These are phyloP conservation scores for Aspergillus biplanus DNA, from an alignment of 495 filamentous ascomycete genomes.

Conservation along the genomic window DNA sequence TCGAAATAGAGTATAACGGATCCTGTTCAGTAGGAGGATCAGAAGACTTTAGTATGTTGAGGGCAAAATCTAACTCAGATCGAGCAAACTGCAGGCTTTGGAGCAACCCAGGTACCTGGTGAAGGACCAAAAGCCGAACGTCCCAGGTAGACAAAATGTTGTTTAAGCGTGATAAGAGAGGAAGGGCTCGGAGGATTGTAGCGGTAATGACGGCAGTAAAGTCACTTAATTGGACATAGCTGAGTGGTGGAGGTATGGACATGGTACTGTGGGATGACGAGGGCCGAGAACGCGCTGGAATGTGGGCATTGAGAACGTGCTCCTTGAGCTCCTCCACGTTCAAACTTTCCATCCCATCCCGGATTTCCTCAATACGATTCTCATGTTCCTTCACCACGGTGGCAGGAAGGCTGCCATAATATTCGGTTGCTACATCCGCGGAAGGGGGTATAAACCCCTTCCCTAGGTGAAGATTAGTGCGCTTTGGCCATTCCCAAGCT, in stretches of 20 bases:
- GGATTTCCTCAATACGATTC: slow-evolving; percentile 75
- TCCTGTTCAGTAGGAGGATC: slow-evolving; percentile 24
- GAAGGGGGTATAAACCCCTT: slow-evolving; percentile 62
- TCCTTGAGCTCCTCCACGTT: slow-evolving; percentile 89
- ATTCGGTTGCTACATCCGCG: slow-evolving; percentile 42
- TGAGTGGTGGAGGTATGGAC: slow-evolving; percentile 57
- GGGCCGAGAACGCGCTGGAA: slow-evolving; percentile 58
- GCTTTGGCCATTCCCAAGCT: slow-evolving; percentile 72
- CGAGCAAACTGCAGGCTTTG: slow-evolving; percentile 66
- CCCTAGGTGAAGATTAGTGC: slow-evolving; percentile 37
- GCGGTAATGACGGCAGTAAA: slow-evolving; percentile 88
- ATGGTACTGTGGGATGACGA: slow-evolving; percentile 55
- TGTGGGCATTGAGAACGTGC: slow-evolving; percentile 81
- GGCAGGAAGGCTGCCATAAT: slow-evolving; percentile 71
- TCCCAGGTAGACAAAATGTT: slow-evolving; percentile 74
- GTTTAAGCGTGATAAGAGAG: slow-evolving; percentile 73
- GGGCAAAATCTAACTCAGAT: slow-evolving; percentile 63
- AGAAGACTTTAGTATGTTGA: slow-evolving; percentile 57
- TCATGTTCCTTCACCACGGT: slow-evolving; percentile 68
- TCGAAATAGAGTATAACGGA: slow-evolving; percentile 44
- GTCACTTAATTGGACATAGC: slow-evolving; percentile 70
- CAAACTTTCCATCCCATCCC: slow-evolving; percentile 73
- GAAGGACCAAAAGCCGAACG: slow-evolving; percentile 72
- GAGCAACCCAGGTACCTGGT: slow-evolving; percentile 70
- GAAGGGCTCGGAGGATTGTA: slow-evolving; percentile 82